A percentile compares a stretch with the other conserved stretches of the same genome.
These are phyloP conservation scores for Phytophthora sojae DNA, from an alignment of 352 stramenopile species.

Conservation along the genomic window DNA sequence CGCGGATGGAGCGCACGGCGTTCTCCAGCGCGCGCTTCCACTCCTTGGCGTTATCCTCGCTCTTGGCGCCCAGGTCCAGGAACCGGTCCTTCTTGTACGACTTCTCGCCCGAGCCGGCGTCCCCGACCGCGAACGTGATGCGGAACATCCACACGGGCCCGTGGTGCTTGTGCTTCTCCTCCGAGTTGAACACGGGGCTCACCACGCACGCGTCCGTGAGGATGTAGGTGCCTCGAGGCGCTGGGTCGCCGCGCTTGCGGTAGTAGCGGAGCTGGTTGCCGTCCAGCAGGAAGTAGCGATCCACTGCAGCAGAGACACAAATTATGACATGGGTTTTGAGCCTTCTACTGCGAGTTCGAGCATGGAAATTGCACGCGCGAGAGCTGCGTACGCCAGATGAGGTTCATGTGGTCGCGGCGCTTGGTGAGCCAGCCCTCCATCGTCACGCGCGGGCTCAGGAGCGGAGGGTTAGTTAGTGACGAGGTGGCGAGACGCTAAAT, in stretches of 20 bases:
- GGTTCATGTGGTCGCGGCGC: slow-evolving; percentile 91
- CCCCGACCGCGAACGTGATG: slow-evolving; percentile 86
- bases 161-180: slow-evolving; percentile 91
- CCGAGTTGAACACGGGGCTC: slow-evolving; percentile 85
- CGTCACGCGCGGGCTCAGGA: slow-evolving; percentile 13
- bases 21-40: slow-evolving; percentile 87
- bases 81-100: slow-evolving; percentile 92
- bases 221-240: slow-evolving; percentile 85
- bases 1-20: slow-evolving; percentile 75
- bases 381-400: slow-evolving; percentile 84
- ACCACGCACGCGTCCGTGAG: slow-evolving; percentile 85
- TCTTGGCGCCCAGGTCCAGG: slow-evolving; percentile 87
- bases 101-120: slow-evolving; percentile 70
- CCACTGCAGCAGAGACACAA: slow-evolving; percentile 51
- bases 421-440: slow-evolving; percentile 92
- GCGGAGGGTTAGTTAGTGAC: background rate
- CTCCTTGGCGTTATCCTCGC: slow-evolving; percentile 78
- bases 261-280: slow-evolving; percentile 90
- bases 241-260: slow-evolving; percentile 84
- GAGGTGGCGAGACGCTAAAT: background rate
- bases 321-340: slow-evolving; percentile 21
- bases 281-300: slow-evolving; percentile 90
- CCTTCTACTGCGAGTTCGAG: background rate
- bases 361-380: slow-evolving; percentile 1
- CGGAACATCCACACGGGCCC: slow-evolving; percentile 90